A percentile compares a stretch with the other conserved stretches of the same genome.
These are phyloP conservation scores for Amanita pallidorosea DNA, from an alignment of 768 basidiomycete species.

Conservation along the genomic window DNA sequence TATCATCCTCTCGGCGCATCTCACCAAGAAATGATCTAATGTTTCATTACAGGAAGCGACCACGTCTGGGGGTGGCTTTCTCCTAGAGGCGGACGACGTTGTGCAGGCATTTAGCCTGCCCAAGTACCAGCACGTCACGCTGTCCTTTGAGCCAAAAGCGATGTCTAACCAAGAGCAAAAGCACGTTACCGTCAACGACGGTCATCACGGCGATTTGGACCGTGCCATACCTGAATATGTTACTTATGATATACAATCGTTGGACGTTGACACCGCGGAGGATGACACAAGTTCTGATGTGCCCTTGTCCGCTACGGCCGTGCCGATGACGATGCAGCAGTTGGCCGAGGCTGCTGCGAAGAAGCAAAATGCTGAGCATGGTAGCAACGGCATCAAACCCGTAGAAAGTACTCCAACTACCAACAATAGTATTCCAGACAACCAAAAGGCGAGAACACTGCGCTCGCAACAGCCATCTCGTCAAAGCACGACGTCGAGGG, in stretches of 20 bases:
- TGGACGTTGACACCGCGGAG: conserved; percentile 21
- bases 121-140: conserved; percentile 33
- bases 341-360: conserved; percentile 37
- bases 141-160: conserved; percentile 7
- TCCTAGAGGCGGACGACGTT: conserved; percentile 60
- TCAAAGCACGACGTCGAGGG: not conserved
- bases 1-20: not conserved
- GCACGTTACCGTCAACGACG: conserved; percentile 3
- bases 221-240: conserved; percentile 14
- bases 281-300: conserved; percentile 7
- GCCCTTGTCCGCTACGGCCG: conserved; percentile 13
- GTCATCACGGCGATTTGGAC: conserved; percentile 11
- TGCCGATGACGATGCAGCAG: conserved; percentile 54
- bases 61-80: conserved; percentile 30
- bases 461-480: conserved; percentile 1
- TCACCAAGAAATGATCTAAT: not conserved
- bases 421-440: not conserved
- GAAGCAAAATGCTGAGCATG: conserved; percentile 3
- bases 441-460: not conserved
- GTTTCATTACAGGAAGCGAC: conserved; percentile 8
- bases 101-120: conserved; percentile 67
- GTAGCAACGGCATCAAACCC: not conserved
- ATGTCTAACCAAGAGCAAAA: conserved; percentile 3
- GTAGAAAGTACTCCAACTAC: not conserved
- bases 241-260: conserved; percentile 26